Base-by-base conservation (phyloP, 1,284 basidiomycete species). In the Neonothopanus nambi region DNA sequence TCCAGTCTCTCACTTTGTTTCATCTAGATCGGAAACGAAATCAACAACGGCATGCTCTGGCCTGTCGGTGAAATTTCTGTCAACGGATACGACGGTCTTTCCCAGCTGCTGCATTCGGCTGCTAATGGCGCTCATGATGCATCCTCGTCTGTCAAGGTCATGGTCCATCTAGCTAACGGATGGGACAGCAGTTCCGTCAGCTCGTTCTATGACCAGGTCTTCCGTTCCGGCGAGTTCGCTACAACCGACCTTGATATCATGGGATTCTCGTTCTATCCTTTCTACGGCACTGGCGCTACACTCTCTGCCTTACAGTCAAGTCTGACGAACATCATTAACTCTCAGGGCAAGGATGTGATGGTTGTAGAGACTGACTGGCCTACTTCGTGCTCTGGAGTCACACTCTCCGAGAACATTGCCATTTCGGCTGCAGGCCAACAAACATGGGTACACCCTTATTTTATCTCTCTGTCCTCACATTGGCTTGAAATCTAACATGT, bases 341-440 rank as follows among this genome's bases (percentile, higher is more conserved):
- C 71, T 43, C 78, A 72, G 45, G 71, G 68, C 44, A 85, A 85
- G 77, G 69, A 78, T 50, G 66, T 85, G 40, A 77, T 85, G 63
- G 76, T 85, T 9, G 83, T 81, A 3, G 84, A 85, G 66, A 85
- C 83, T 3, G 79, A 87, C 65, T 87, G 82, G 82, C 81, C 84
- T 0, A 78, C 67, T 9, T 51, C 49, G 11, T 85, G 84, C 65
- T 70, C 70, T 47, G 77, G 76, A 3, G 71, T 70, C 2, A 67
- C 73, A 0, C 63, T 83, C 59, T 81, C 78, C 53, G 76, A 82
- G 56, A 65, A 70, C 11, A 74, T 84, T 52, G 63, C 82, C 0
- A 69, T 79, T 8, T 81, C 80, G 6, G 69, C 73, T 2, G 67
- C 76, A 12, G 84, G 83, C 0, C 83, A 86, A 64, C 66, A 72